Conservation (phyloP, 148 eudicot species). For the Amaranthus cruentus region DNA sequence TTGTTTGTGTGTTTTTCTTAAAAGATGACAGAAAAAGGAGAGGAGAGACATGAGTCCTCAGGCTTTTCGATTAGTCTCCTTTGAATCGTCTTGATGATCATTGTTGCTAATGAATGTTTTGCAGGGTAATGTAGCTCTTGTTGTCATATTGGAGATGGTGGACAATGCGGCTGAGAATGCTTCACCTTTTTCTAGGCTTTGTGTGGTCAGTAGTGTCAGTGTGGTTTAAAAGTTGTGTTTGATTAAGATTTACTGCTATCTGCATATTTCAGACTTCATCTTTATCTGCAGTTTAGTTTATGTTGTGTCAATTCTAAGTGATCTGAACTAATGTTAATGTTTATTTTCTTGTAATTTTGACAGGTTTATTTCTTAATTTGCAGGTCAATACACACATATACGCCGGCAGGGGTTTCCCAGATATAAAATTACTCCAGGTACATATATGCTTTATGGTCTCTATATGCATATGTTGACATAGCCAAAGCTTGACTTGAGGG, state of each 20-base stretch:
- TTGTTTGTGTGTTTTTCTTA: too few species aligned
- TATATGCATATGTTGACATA: neutral
- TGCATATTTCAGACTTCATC: slow-evolving; percentile 9
- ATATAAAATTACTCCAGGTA: slow-evolving; percentile 78
- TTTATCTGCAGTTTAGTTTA: neutral
- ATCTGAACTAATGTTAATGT: neutral
- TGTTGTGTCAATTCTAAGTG: neutral
- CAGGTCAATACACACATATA: slow-evolving; percentile 83
- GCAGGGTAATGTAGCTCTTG: slow-evolving; percentile 72
- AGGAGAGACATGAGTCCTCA: too few species aligned
- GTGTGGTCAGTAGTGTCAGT: slow-evolving; percentile 18
- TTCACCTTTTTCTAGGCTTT: slow-evolving; percentile 19
- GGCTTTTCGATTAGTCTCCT: neutral
- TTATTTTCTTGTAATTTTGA: slow-evolving; percentile 3
- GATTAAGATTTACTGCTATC: slow-evolving; percentile 39
- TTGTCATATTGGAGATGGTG: slow-evolving; percentile 64
- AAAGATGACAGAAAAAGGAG: too few species aligned
- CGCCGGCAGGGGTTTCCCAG: slow-evolving; percentile 53
- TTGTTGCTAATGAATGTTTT: neutral
- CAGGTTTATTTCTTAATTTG: slow-evolving; percentile 6
- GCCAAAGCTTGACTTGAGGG: slow-evolving; percentile 16
- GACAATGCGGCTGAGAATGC: slow-evolving; percentile 34
- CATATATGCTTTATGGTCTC: neutral
- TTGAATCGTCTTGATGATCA: neutral
- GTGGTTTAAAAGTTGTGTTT: neutral